Conservation (phyloP, 2,329 filamentous ascomycete genomes). For the Penicillium sp. region DNA sequence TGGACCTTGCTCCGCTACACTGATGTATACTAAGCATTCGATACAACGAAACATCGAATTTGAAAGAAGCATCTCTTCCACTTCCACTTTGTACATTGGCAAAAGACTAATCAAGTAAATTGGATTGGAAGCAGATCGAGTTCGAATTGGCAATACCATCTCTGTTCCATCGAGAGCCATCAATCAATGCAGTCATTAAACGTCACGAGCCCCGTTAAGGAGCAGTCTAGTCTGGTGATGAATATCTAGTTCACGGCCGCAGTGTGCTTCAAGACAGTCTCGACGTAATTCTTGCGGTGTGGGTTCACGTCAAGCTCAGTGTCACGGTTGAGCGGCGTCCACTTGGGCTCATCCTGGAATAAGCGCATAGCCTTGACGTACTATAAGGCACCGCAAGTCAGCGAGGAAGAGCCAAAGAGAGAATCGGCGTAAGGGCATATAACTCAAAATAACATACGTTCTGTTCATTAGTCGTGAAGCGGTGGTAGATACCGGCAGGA, state of each 20-base stretch:
- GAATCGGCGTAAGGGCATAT: background rate
- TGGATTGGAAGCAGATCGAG: background rate
- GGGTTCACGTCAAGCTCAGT: constrained; percentile 76
- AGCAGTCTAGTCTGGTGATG: constrained; percentile 11
- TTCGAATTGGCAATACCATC: background rate
- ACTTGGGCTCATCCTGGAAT: constrained; percentile 98
- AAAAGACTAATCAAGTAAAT: background rate
- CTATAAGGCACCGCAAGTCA: constrained; percentile 52
- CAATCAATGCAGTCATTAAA: constrained; percentile 12
- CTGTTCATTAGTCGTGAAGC: constrained; percentile 89
- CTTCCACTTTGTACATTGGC: background rate
- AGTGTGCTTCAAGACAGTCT: constrained; percentile 33
- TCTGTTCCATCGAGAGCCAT: background rate
- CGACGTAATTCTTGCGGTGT: constrained; percentile 77
- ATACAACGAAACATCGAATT: background rate
- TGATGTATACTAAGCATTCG: constrained; percentile 8
- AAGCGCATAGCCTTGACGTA: constrained; percentile 94
- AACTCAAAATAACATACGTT: constrained; percentile 66
- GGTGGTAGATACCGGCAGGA: constrained; percentile 93
- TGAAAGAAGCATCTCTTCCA: background rate
- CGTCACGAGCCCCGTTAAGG: background rate
- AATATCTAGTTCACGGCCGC: constrained; percentile 32
- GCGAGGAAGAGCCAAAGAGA: background rate
- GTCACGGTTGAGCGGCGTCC: constrained; percentile 87
- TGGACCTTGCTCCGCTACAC: background rate